Evolutionary conservation across 2,329 filamentous ascomycete species (phyloP), one percentile per base, ranked within the genome.

Genomic region (Chrysoporthe deuterocubensis): DNA sequence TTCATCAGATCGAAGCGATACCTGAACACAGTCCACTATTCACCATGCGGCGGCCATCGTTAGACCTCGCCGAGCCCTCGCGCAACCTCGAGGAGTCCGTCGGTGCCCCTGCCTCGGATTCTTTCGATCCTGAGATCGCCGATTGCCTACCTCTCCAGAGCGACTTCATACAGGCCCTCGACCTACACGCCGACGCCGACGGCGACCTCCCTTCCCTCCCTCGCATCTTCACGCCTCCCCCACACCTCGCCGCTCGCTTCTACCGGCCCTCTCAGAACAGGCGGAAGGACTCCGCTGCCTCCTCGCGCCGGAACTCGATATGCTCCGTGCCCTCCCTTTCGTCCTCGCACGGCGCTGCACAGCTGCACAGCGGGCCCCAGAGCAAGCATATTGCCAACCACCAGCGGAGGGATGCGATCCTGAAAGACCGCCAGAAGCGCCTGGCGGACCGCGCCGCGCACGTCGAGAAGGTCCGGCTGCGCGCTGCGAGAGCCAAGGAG

Each of bases 361-460:
- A 80, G 50, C 82, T 82, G 76, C 82, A 80, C 69, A 81, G 76
- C n/a, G 75, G 79, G n/a, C 86, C 87, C 26, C 91, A 93, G 79
- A 93, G 90, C 82, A 92, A 92, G 76, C 86, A 92, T 78, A 83
- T 94, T 66, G 91, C 92, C 67, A 92, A 94, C 76, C 92, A 94
- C 76, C 83, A 94, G 67, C 92, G 92, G 56, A 89, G 92, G 64
- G 90, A 91, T 61, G 93, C 91, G 18, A 94, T 95, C 68, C 86
- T 95, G 70, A 92, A 94, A 77, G 90, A 91, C 72, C 89, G 92
- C 70, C 93, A 92, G 76, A 92, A 92, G 16, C 87, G 92, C 26
- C 84, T 96, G 21, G 92, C 92, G 65, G 92, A 94, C 77, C 85
- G 92, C 66, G 92, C 92, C 40, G 91, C 91, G 8, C 92, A 96